These are phyloP conservation scores for Naganishia albida DNA, from an alignment of 1,284 basidiomycete species.

Conservation along the genomic window DNA sequence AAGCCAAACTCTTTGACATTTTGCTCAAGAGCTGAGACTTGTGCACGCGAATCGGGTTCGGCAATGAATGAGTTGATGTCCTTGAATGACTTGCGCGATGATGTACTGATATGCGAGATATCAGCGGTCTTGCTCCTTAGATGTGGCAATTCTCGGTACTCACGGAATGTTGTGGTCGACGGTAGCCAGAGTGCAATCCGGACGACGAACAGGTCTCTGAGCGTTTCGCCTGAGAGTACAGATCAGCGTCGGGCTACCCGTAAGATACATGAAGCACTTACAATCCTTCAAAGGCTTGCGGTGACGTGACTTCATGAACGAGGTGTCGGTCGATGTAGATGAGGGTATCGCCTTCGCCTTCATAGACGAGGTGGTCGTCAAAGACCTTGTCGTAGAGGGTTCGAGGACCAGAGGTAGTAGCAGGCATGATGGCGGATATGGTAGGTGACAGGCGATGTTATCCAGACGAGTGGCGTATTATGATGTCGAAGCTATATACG, in stretches of 20 bases:
- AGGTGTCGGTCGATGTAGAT: slow-evolving; percentile 96
- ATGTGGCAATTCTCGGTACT: slow-evolving; percentile 48
- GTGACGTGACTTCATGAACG: slow-evolving; percentile 93
- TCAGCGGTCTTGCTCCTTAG: background rate
- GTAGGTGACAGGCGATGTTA: background rate
- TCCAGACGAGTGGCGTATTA: background rate
- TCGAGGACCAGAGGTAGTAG: slow-evolving; percentile 60
- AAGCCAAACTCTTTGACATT: slow-evolving; percentile 94
- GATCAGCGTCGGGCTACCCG: slow-evolving; percentile 4
- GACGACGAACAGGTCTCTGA: slow-evolving; percentile 76
- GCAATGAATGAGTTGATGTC: slow-evolving; percentile 75
- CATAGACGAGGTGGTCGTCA: slow-evolving; percentile 85
- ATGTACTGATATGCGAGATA: slow-evolving; percentile 61
- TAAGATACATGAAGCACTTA: slow-evolving; percentile 53
- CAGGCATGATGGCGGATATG: slow-evolving; percentile 48
- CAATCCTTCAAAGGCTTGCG: slow-evolving; percentile 94
- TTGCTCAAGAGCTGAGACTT: slow-evolving; percentile 85
- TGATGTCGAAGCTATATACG: slow-evolving; percentile 4
- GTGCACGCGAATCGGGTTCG: slow-evolving; percentile 88
- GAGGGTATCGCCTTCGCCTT: slow-evolving; percentile 80
- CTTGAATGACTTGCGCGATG: slow-evolving; percentile 80
- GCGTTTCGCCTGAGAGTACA: slow-evolving; percentile 67
- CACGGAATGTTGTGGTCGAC: slow-evolving; percentile 96
- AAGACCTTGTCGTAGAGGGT: slow-evolving; percentile 96
- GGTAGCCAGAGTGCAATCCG: slow-evolving; percentile 92